Base-by-base conservation (phyloP, 2,329 filamentous ascomycete species). In the Pseudogymnoascus pannorum region DNA sequence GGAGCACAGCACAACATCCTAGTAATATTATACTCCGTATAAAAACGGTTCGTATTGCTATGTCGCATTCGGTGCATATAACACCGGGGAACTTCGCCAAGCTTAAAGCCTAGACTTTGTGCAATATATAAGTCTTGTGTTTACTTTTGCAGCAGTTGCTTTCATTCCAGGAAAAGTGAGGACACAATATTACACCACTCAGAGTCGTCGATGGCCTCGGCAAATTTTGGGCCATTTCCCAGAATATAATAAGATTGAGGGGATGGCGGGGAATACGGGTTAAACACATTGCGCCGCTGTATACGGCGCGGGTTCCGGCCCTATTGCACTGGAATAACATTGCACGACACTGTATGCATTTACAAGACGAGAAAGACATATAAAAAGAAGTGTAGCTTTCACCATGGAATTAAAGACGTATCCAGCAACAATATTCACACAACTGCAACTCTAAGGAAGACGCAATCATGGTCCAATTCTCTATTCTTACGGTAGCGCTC, bases 401-500 rank as follows among this genome's bases (percentile, higher is more conserved):
- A n/a, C n/a, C 48, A 20, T 31, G n/a, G n/a, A n/a, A n/a, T 18
- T 29, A 54, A 31, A 31, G 48, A 54, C n/a, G n/a, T n/a, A n/a
- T n/a, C n/a, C n/a, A n/a, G n/a, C n/a, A n/a, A n/a, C n/a, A n/a
- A n/a, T n/a, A n/a, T n/a, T n/a, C n/a, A n/a, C n/a, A n/a, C n/a
- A n/a, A n/a, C n/a, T n/a, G n/a, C n/a, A n/a, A n/a, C n/a, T n/a
- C n/a, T 24, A 54, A 54, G 48, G 18, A 54, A 31, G n/a, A 16
- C 24, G 57, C 61, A 57, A 71, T 26, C 22, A 78, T 79, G 76
- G 63, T 72, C 31, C 68, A 70, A 18, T 65, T 75, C 57, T 70
- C 69, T 26, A 58, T 76, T 51, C 51, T 80, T 59, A 69, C 78
- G 9, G 69, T 75, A 24, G 72, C 72, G 40, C 71, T 81, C 14